These are phyloP conservation scores for Bonia amplexicaulis DNA, from an alignment of 176 grass and related monocot genomes.

Conservation along the genomic window DNA sequence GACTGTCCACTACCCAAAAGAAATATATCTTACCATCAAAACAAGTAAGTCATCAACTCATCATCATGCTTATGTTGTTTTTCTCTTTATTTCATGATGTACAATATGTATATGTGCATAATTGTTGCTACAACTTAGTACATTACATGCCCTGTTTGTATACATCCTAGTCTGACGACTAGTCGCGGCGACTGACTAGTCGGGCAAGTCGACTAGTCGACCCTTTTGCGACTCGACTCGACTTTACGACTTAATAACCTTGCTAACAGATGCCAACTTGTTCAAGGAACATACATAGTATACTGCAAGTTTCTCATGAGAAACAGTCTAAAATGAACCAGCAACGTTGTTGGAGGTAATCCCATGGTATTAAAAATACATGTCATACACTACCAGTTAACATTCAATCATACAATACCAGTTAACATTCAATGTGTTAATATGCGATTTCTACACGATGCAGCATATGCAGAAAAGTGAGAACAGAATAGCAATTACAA, in stretches of 20 bases:
- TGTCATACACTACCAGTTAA: neutral
- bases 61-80: too few relatives aligned
- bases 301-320: neutral
- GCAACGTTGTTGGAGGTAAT: neutral
- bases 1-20: too few relatives aligned
- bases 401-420: neutral
- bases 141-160: too few relatives aligned
- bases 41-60: too few relatives aligned
- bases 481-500: neutral
- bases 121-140: too few relatives aligned
- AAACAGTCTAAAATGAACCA: neutral
- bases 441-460: neutral
- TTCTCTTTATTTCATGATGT: too few relatives aligned
- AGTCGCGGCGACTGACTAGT: too few relatives aligned
- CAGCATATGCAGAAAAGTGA: neutral
- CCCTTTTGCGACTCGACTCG: too few relatives aligned
- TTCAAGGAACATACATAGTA: neutral
- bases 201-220: too few relatives aligned
- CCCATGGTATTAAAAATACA: neutral
- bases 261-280: neutral
- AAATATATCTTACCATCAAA: too few relatives aligned
- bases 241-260: neutral
- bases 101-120: too few relatives aligned
- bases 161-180: too few relatives aligned
- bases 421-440: neutral